Evolutionary conservation across 176 grass and related monocot species (phyloP), one percentile per base, ranked within the genome.

Genomic region (Lolium multiflorum): DNA sequence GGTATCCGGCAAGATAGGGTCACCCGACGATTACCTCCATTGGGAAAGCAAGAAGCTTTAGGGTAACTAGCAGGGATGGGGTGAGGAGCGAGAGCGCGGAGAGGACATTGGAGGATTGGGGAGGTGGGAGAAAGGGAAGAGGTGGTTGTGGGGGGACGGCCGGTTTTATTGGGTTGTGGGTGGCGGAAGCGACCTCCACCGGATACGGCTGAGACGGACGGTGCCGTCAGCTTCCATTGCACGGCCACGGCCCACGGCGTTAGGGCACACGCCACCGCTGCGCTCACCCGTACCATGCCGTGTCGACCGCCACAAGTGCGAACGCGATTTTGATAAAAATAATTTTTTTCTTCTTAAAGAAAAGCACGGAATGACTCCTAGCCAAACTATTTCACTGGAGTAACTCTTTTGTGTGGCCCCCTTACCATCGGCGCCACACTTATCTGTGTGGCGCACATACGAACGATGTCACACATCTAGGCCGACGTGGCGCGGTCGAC

Each of bases 131-230:
- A 86, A 86, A 78, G 35, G 63, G 80, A 87, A 61, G 48, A 26
- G 71, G 20, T 24, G 4, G 69, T 16, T 63, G 83, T 9, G 72
- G 52, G 25, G 72, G 82, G 22, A 5, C 50, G 67, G 31, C 74
- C 84, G 63, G n/a, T 87, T 92, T 91, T 89, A 95, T 87, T 88
- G 78, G 83, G 71, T 43, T 81, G 41, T 11, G 7, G n/a, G n/a
- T 0, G 46, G 12, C 79, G 57, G 73, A 60, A 90, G 78, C n/a
- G 78, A 11, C 90, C 92, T 94, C 83, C 94, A 89, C 94, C 88
- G 78, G 85, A 94, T 92, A 66, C 77, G 77, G 31, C 92, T 88
- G 64, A 18, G 82, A 75, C 82, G 59, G 17, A 55, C 48, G 37
- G 69, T 57, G 84, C 89, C 89, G 89, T 87, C 58, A 74, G 3